Evolutionary conservation across 176 grass and related monocot species (phyloP), one percentile per base, ranked within the genome.

Genomic region (Carex myosuroides): DNA sequence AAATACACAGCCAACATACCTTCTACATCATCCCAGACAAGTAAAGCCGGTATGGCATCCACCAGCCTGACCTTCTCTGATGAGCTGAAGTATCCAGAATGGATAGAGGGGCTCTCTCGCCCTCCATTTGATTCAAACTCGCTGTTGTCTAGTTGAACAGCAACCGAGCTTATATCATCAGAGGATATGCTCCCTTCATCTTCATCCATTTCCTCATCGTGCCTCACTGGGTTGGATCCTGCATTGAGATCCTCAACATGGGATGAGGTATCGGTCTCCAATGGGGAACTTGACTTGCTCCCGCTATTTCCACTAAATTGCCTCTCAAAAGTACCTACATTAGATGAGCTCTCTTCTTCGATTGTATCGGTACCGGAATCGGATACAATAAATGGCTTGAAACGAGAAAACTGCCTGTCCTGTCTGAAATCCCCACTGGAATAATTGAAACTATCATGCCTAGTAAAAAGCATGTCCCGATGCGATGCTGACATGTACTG

Each of bases 381-480:
- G 39, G 82, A 85, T 64, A 87, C 85, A 91, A 89, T 90, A 88
- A 86, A 90, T 67, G 93, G 88, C 71, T 87, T 92, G 8, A 96
- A 80, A 64, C 81, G 88, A 82, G 92, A 95, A 85, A 50, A 62
- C 54, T 12, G 33, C 60, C 46, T 88, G 52, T 91, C 91, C 56
- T 88, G 91, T 55, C 63, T 87, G 46, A 48, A 68, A 79, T 93
- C 88, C 22, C 75, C 84, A 17, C 83, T 72, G 48, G 89, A 87
- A 73, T 93, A 81, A 85, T 86, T 99, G 84, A 95, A 96, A 81
- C 90, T 99, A 18, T 94, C 97, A 21, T 94, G 84, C 83, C 89
- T 91, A 81, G 84, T 93, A 64, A 94, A 90, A 21, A 92, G 88
- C 46, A 87, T 86, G 30, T 99, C 91, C 35, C 56, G 85, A 54